Base-by-base conservation (phyloP, 2,329 filamentous ascomycete genomes). In the Aspergillus sergii region DNA sequence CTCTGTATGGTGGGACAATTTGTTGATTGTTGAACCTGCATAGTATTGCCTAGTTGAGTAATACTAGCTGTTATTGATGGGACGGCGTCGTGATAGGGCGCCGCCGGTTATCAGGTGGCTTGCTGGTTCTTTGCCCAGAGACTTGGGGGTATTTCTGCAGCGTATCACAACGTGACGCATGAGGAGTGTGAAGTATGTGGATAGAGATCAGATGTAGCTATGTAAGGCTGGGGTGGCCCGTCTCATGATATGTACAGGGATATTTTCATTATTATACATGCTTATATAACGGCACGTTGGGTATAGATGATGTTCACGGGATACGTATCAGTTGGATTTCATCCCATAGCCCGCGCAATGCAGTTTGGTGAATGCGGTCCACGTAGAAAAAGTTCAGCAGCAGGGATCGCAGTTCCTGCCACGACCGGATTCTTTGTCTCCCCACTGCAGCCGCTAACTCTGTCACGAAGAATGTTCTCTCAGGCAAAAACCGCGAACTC, bases 371-470 rank as follows among this genome's bases (percentile, higher is more conserved):
- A 56, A 69, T 67, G 36, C 76, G 74, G 61, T 78, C 76, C 53
- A 72, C 69, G 62, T 78, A 78, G 64, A 77, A 78, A 64, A 74
- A 79, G 10, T 73, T 69, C 23, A 73, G 58, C 43, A 79, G 65
- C 12, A 77, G 60, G 10, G 63, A 58, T 1, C 76, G 72, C 12
- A 74, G 70, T 48, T 76, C 73, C 55, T 79, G 75, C 72, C 75
- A 78, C 8, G 74, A 71, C 14, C 56, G 60, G 30, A 78, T 62
- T 12, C 73, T 73, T 10, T 75, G 70, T 19, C 70, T 57, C 14
- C 68, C 63, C 4, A 74, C 64, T 2, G 74, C 74, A 2, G 68
- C 60, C 4, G 73, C 71, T 28, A 79, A 58, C 57, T 76, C 73
- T 10, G 66, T 66, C 30, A 78, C 65, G 56, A 78, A 79, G 45